Evolutionary conservation across 345 rosid species (phyloP).

Genomic region (Ceriops decandra): DNA sequence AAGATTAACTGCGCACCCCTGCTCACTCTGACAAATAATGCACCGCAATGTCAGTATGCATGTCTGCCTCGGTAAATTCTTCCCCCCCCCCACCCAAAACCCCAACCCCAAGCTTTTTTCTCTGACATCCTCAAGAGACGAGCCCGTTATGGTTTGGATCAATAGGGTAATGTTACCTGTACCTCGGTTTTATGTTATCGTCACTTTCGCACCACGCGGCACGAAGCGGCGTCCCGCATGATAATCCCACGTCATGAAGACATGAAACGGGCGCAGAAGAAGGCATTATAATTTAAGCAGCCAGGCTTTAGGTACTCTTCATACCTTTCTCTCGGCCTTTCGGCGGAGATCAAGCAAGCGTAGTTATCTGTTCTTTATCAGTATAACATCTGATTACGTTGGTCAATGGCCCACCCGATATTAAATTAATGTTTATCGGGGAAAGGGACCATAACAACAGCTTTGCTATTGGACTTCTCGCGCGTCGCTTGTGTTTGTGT

Average conservation of each 20-base stretch:
- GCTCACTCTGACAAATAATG: too few species aligned
- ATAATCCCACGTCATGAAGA: not conserved
- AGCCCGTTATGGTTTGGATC: too few species aligned
- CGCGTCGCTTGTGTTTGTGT: conserved; percentile 12
- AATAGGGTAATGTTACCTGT: too few species aligned
- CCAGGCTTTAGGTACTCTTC: not conserved
- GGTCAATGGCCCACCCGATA: conserved; percentile 4
- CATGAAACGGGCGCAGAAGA: not conserved
- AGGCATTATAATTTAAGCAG: not conserved
- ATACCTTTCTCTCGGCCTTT: conserved; percentile 61
- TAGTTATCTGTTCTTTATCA: conserved; percentile 20
- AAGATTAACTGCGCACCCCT: too few species aligned
- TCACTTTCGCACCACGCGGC: too few species aligned
- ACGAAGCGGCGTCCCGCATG: not conserved
- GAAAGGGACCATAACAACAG: not conserved
- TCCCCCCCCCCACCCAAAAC: too few species aligned
- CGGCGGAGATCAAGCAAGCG: conserved; percentile 49
- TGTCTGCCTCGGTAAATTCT: too few species aligned
- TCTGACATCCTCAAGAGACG: too few species aligned
- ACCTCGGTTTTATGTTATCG: too few species aligned
- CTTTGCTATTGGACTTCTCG: conserved; percentile 16
- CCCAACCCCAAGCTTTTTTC: too few species aligned
- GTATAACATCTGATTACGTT: conserved; percentile 18
- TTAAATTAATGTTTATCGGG: conserved; percentile 2
- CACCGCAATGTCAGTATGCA: too few species aligned